Evolutionary conservation across 73 alveolate species (phyloP).

Genomic region (Symbiodinium pilosum): DNA sequence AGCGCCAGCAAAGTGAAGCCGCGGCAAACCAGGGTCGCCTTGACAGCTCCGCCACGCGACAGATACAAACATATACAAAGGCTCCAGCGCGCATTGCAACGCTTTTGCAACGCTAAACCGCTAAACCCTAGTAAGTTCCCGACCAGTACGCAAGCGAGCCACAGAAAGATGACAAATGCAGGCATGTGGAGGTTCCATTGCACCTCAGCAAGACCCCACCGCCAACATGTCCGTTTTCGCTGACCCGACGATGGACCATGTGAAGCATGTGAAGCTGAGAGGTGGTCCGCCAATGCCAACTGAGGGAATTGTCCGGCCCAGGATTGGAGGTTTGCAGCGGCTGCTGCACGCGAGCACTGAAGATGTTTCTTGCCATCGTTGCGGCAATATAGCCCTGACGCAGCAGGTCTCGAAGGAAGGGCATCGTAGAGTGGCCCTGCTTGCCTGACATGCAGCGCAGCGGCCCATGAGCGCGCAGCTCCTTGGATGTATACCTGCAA

Average conservation of each 20-base stretch:
- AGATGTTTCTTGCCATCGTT: neutral
- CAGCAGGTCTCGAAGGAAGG: neutral
- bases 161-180: neutral
- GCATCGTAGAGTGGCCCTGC: neutral
- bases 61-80: neutral
- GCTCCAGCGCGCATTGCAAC: too few species aligned
- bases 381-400: conserved; percentile 26
- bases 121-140: too few species aligned
- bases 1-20: neutral
- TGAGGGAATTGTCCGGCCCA: conserved; percentile 4
- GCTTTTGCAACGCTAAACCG: neutral
- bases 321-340: neutral
- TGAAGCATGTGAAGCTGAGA: neutral
- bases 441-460: neutral
- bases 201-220: neutral
- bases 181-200: conserved; percentile 36
- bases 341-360: conserved; percentile 47
- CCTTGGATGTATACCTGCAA: neutral
- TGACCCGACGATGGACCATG: neutral
- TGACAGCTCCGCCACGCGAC: neutral
- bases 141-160: conserved; percentile 42
- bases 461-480: neutral
- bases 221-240: neutral
- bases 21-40: conserved; percentile 39
- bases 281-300: neutral